Base-by-base conservation (phyloP, 2,329 filamentous ascomycete genomes). In the Sarocladium kiliense region DNA sequence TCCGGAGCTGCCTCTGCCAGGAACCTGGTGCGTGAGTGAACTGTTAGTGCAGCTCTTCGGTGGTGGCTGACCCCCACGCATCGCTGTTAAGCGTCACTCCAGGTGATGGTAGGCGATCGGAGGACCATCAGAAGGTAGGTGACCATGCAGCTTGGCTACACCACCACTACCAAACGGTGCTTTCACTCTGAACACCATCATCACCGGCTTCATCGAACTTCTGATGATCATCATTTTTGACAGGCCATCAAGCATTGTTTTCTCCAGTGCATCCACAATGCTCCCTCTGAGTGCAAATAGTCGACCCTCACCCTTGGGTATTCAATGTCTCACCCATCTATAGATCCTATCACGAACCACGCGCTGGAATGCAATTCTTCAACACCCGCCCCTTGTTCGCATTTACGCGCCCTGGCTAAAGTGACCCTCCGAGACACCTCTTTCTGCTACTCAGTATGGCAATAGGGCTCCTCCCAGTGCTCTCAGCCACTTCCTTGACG, bases 251-350 rank as follows among this genome's bases (percentile, higher is more conserved):
- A 47, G 23, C 23, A 30, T 16, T 9, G n/a, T 18, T 12, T 3
- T n/a, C 27, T 44, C 23, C 19, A 14, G 25, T 18, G 11, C 44
- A 16, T n/a, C 19, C 25, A 23, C 9, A 6, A 10, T 47, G 23
- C 44, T 30, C 21, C 19, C 27, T 36, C 9, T 23, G 3, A 19
- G 9, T n/a, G 25, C 44, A 47, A 51, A 27, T 36, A 21, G 47
- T 51, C 25, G 19, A 3, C 44, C 6, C 44, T 32, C 23, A 32
- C 55, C 14, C 34, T 44, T 53, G 45, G 55, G 47, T 45, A 56
- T 58, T 53, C 41, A 41, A 57, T 60, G 61, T 63, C 61, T 63
- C 57, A 60, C 55, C 54, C 42, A 54, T 53, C 54, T 51, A 45
- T 51, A 45, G 18, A 10, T 18, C 37, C 49, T 37, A 9, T 41